Percentiles rank a stretch among this genome's conserved stretches.
These are phyloP conservation scores for Phaffomyces thermotolerans DNA, from an alignment of 805 yeast species.

Conservation along the genomic window DNA sequence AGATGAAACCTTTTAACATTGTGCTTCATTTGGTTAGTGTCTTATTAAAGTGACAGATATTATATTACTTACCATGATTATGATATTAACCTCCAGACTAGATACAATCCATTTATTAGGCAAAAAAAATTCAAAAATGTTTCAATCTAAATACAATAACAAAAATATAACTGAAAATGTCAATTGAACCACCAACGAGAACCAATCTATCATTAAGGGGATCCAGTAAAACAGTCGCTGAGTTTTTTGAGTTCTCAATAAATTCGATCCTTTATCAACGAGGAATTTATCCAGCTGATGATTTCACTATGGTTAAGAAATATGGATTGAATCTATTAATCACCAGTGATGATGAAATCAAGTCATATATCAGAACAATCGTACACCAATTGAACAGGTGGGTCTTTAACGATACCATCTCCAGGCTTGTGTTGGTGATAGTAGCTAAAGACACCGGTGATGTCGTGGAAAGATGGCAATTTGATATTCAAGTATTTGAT, in stretches of 20 bases:
- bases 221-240: constrained; percentile 70
- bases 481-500: constrained; percentile 45
- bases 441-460: constrained; percentile 60
- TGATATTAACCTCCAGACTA: too few relatives aligned
- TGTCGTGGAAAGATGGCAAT: constrained; percentile 82
- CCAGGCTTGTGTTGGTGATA: constrained; percentile 66
- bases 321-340: constrained; percentile 73
- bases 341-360: constrained; percentile 70
- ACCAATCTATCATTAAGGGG: constrained; percentile 53
- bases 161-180: constrained; percentile 47
- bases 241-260: constrained; percentile 76
- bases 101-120: not conserved
- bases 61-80: constrained; percentile 4
- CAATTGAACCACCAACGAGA: constrained; percentile 56
- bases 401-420: constrained; percentile 64
- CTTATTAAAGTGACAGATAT: too few relatives aligned
- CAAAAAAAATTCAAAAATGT: constrained; percentile 24
- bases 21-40: constrained; percentile 38
- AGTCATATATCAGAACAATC: constrained; percentile 56
- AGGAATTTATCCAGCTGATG: constrained; percentile 84
- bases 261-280: constrained; percentile 81
- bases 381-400: constrained; percentile 66
- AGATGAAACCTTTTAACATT: constrained; percentile 57
- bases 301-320: constrained; percentile 68
- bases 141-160: constrained; percentile 33